Base-by-base conservation (phyloP, 139 green algal genomes). In the Zygnema circumcarinatum region DNA sequence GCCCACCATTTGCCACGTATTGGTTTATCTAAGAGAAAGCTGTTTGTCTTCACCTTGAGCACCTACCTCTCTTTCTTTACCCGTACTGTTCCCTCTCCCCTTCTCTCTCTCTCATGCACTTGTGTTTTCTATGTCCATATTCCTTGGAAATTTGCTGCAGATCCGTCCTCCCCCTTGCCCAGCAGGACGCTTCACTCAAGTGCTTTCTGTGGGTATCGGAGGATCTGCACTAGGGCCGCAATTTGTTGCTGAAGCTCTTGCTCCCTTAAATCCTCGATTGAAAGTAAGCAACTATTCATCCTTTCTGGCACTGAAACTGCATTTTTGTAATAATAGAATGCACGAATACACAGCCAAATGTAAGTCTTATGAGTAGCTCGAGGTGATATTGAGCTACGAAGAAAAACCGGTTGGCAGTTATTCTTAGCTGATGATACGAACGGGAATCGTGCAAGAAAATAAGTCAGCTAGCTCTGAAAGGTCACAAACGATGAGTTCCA, bases 181-280 rank as follows among this genome's bases (percentile, higher is more conserved):
- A 25, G 69, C 68, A 20, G 83, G 83, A 7, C 83, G 83, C n/a
- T 88, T 84, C 83, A 88, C 83, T 20, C 25, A 83, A 62, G 38
- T 88, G 16, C 72, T 88, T 36, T 88, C 25, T 22, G 72, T 88
- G 2, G 83, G 83, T 54, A 88, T 88, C 31, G 83, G 83, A 74
- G 83, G 83, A 33, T 88, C 83, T 33, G 83, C 83, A 0, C 69
- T 88, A 20, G 83, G 83, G 16, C 83, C 83, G 35, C 83, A 88
- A 56, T 88, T 88, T 83, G 69, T 84, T 32, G 76, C 83, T 7
- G 69, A 84, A 76, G 83, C 83, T 47, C 83, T 88, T 7, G 83
- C 83, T 32, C 72, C 72, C 38, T 36, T n/a, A 36, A 83, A 88
- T 38, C 72, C 83, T 32, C 83, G 33, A n/a, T 62, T 88, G 2